phyloP scores from a whole-genome alignment of 2,329 filamentous ascomycete species.

The Claviceps pusilla region DNA sequence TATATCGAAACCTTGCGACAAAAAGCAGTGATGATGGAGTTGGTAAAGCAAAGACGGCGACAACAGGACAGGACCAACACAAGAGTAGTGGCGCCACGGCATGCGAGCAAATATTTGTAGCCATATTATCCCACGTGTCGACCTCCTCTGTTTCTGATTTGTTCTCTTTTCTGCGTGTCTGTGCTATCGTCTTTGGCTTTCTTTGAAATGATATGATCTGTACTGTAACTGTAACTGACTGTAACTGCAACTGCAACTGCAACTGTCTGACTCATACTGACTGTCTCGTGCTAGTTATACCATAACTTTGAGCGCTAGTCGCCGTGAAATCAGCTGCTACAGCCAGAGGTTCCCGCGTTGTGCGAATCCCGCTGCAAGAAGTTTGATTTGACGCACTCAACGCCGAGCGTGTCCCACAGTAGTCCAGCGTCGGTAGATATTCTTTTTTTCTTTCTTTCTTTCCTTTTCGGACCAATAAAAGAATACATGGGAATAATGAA shows the following conservation, averaged over 20 bases:
- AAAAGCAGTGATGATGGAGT: neutral
- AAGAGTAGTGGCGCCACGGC: constrained; percentile 21
- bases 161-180: constrained; percentile 19
- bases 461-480: constrained; percentile 12
- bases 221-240: constrained; percentile 14
- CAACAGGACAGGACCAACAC: constrained; percentile 10
- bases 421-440: constrained; percentile 16
- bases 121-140: constrained; percentile 25
- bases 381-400: constrained; percentile 5
- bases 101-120: constrained; percentile 2
- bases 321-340: constrained; percentile 38
- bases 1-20: neutral
- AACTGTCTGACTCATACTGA: constrained; percentile 16
- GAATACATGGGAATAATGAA: constrained; percentile 1
- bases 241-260: constrained; percentile 11
- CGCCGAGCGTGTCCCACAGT: constrained; percentile 24
- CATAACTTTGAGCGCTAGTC: constrained; percentile 47
- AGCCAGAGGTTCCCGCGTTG: constrained; percentile 27
- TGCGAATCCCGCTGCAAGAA: constrained; percentile 20
- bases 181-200: constrained; percentile 55
- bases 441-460: constrained; percentile 11
- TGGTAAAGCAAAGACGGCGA: neutral
- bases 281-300: constrained; percentile 48
- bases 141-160: constrained; percentile 16
- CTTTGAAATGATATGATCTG: constrained; percentile 6